Percentiles rank a stretch among this genome's conserved stretches.
phyloP scores from a whole-genome alignment of 331 rosid species.

The Malus hybrid region DNA sequence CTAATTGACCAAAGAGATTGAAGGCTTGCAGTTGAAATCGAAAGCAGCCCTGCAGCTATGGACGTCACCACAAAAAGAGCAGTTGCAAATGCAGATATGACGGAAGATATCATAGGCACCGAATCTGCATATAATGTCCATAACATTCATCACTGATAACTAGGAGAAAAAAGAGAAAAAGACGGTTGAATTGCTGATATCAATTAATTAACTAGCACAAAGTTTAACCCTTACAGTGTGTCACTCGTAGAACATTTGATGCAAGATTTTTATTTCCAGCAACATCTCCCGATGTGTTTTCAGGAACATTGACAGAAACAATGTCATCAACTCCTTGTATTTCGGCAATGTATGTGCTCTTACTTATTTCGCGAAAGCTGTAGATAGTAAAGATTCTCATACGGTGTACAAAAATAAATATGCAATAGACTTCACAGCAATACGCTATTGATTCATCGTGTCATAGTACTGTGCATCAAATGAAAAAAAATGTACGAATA shows the following conservation, averaged over 20 bases:
- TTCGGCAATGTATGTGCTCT: slow-evolving; percentile 48
- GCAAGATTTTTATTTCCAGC: slow-evolving; percentile 83
- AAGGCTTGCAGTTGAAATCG: slow-evolving; percentile 76
- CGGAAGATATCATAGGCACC: slow-evolving; percentile 42
- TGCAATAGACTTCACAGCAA: neutral
- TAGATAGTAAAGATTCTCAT: slow-evolving; percentile 13
- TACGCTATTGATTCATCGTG: too few relatives aligned
- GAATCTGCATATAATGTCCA: slow-evolving; percentile 51
- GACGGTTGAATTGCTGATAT: neutral
- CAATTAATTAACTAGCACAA: neutral
- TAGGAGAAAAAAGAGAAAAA: neutral
- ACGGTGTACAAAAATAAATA: slow-evolving; percentile 10
- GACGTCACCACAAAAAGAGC: slow-evolving; percentile 62
- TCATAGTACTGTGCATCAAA: too few relatives aligned
- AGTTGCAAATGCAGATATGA: slow-evolving; percentile 48
- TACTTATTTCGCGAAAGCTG: slow-evolving; percentile 52
- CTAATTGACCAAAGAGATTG: slow-evolving; percentile 45
- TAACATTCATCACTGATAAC: slow-evolving; percentile 1
- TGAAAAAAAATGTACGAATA: too few relatives aligned
- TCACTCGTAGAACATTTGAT: slow-evolving; percentile 82
- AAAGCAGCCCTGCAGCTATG: slow-evolving; percentile 62
- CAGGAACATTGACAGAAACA: slow-evolving; percentile 60
- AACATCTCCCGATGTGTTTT: slow-evolving; percentile 61
- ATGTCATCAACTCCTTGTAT: slow-evolving; percentile 44
- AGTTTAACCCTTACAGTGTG: slow-evolving; percentile 68